Conservation (phyloP, 2,329 filamentous ascomycete species). For the Orbilia ellipsospora region DNA sequence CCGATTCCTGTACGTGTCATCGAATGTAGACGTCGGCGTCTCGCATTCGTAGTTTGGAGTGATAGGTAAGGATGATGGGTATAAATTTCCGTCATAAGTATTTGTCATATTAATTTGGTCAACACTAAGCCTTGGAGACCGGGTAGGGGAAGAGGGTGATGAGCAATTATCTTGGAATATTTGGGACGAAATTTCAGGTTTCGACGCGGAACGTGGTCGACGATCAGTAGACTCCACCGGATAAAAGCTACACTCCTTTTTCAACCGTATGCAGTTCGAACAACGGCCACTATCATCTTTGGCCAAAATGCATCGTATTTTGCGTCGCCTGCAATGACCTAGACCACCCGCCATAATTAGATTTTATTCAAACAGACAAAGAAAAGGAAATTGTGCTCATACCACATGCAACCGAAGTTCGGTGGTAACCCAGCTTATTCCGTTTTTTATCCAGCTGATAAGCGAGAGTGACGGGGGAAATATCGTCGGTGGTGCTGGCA, state of each 20-base stretch:
- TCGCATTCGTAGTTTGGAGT: slow-evolving; percentile 58
- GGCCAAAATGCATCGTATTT: slow-evolving; percentile 88
- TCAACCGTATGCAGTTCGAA: slow-evolving; percentile 90
- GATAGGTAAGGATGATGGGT: slow-evolving; percentile 58
- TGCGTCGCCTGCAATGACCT: slow-evolving; percentile 92
- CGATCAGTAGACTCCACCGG: slow-evolving; percentile 74
- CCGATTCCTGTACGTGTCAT: slow-evolving; percentile 56
- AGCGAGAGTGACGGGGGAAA: slow-evolving; percentile 52
- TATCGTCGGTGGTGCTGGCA: slow-evolving; percentile 49
- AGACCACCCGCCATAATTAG: slow-evolving; percentile 55
- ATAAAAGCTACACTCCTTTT: slow-evolving; percentile 93
- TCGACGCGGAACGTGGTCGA: slow-evolving; percentile 58
- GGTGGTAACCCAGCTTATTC: slow-evolving; percentile 95
- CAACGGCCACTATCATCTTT: slow-evolving; percentile 80
- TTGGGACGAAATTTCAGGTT: slow-evolving; percentile 57
- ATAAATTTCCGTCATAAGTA: slow-evolving; percentile 54
- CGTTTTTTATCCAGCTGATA: slow-evolving; percentile 73
- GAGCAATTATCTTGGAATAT: slow-evolving; percentile 57
- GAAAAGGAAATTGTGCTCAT: slow-evolving; percentile 63
- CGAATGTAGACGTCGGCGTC: slow-evolving; percentile 55
- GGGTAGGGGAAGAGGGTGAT: slow-evolving; percentile 58
- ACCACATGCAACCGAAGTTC: slow-evolving; percentile 96
- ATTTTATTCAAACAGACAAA: slow-evolving; percentile 7
- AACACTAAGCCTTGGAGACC: slow-evolving; percentile 54
- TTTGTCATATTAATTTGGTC: slow-evolving; percentile 52